Conservation (phyloP, 768 basidiomycete species). For the Pleurotus eryngii region DNA sequence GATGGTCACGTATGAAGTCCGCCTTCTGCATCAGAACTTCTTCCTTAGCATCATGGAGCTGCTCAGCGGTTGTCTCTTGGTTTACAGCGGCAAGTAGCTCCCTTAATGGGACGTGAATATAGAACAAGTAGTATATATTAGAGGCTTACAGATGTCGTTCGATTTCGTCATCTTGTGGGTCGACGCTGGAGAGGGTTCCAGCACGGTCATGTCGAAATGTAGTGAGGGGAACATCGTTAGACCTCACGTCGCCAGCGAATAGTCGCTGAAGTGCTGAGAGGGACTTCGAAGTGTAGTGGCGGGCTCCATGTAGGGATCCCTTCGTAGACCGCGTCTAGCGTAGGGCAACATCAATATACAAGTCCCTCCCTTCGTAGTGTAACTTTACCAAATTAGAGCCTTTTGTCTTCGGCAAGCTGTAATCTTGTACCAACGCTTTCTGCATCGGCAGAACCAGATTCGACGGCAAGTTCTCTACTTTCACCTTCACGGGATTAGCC, state of each 20-base stretch:
- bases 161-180: constrained; percentile 54
- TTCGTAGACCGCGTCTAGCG: neutral
- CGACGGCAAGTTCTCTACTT: constrained; percentile 67
- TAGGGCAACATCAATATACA: too few species aligned
- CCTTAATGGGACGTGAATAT: constrained; percentile 30
- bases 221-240: constrained; percentile 57
- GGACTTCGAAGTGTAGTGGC: constrained; percentile 55
- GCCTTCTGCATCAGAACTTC: constrained; percentile 76
- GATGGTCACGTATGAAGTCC: constrained; percentile 86
- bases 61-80: constrained; percentile 47
- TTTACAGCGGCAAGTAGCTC: constrained; percentile 68
- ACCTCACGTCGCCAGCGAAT: constrained; percentile 54
- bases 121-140: neutral
- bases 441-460: constrained; percentile 78
- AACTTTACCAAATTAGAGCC: constrained; percentile 26
- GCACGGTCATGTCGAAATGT: constrained; percentile 44
- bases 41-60: constrained; percentile 56
- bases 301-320: constrained; percentile 17
- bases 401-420: constrained; percentile 35
- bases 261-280: constrained; percentile 60
- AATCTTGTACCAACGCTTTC: constrained; percentile 67
- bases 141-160: constrained; percentile 66
- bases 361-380: too few species aligned
- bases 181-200: constrained; percentile 25
- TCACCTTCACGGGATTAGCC: constrained; percentile 68